phyloP scores from a whole-genome alignment of 306 rosid species.

The Albizia julibrissin region DNA sequence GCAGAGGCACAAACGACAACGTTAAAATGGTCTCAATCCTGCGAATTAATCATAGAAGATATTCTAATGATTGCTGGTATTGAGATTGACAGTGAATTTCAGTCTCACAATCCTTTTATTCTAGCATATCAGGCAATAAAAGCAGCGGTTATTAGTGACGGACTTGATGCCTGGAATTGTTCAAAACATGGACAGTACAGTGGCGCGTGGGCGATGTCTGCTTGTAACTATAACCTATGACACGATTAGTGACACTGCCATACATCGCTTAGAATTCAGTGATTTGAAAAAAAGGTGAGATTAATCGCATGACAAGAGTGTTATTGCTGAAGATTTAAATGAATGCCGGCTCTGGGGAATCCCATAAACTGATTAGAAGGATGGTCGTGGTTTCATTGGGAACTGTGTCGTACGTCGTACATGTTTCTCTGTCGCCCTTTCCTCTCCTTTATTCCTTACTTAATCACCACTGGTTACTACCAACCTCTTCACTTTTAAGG shows the following conservation, averaged over 20 bases:
- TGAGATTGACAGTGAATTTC: background rate
- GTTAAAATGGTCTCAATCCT: background rate
- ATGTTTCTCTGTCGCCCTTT: constrained; percentile 32
- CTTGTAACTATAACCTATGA: background rate
- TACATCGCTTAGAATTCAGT: background rate
- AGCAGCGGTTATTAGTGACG: background rate
- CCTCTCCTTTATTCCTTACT: constrained; percentile 9
- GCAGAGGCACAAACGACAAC: background rate
- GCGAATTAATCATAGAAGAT: background rate
- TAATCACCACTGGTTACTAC: background rate
- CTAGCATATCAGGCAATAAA: background rate
- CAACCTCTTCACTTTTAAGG: background rate
- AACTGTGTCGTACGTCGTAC: constrained; percentile 31
- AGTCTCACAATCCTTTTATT: background rate
- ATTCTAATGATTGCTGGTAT: background rate
- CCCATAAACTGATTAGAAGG: constrained; percentile 26
- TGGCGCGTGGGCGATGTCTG: background rate
- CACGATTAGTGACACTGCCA: background rate
- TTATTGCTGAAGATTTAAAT: background rate
- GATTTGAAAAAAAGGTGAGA: background rate
- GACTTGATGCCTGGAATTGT: background rate
- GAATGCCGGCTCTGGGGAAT: constrained; percentile 49
- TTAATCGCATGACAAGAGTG: background rate
- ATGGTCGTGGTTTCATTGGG: constrained; percentile 43
- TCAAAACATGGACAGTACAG: background rate